phyloP scores from a whole-genome alignment of 768 basidiomycete species.

The Amanita exitialis region DNA sequence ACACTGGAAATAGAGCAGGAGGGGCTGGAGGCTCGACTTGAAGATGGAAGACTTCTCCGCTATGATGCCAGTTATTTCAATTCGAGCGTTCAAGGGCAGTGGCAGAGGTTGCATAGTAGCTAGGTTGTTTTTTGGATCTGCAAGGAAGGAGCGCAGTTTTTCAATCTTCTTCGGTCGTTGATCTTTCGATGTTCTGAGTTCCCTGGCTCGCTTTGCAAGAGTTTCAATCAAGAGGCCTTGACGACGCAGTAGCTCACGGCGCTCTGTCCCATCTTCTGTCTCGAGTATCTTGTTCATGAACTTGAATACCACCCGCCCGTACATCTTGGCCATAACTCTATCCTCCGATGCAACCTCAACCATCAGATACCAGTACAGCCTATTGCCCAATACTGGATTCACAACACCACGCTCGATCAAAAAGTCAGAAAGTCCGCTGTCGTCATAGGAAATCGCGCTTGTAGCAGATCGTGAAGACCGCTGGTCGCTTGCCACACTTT shows the following conservation, averaged over 20 bases:
- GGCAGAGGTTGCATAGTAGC: constrained; percentile 72
- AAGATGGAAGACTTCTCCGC: constrained; percentile 92
- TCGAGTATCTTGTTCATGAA: constrained; percentile 86
- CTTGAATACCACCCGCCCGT: constrained; percentile 80
- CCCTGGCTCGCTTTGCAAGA: constrained; percentile 77
- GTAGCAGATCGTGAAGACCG: constrained; percentile 63
- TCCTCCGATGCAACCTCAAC: constrained; percentile 90
- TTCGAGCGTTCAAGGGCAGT: constrained; percentile 82
- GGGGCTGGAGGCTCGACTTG: constrained; percentile 92
- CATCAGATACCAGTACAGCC: constrained; percentile 96
- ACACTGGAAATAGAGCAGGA: constrained; percentile 85
- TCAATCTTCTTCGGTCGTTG: constrained; percentile 96
- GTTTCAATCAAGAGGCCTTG: constrained; percentile 87
- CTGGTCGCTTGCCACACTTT: constrained; percentile 71
- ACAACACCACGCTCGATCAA: constrained; percentile 76
- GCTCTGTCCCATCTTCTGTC: constrained; percentile 69
- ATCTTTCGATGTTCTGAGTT: constrained; percentile 85
- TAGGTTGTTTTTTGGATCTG: constrained; percentile 82
- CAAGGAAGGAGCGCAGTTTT: constrained; percentile 76
- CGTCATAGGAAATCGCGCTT: constrained; percentile 76
- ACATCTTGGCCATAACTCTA: constrained; percentile 84
- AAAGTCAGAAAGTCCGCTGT: constrained; percentile 90
- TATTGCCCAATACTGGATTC: constrained; percentile 81
- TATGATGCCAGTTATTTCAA: constrained; percentile 79
- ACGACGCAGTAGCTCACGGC: constrained; percentile 81